Percentiles rank a stretch among this genome's conserved stretches.
Conservation (phyloP, 257 asterid genomes). For the Petunia secreta region DNA sequence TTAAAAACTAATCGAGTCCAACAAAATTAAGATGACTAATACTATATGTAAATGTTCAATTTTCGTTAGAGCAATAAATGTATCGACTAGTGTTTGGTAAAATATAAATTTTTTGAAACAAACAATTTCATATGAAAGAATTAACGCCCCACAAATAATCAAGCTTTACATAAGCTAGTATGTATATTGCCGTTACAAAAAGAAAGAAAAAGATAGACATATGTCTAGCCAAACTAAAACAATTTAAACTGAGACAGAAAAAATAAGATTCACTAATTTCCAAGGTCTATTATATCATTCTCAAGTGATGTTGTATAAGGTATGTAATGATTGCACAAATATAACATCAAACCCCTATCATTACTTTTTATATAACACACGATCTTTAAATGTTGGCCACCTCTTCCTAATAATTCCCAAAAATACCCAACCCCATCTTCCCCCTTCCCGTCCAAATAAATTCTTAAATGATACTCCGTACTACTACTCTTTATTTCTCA, state of each 20-base stretch:
- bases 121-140: too few relatives aligned
- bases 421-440: not conserved
- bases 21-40: too few relatives aligned
- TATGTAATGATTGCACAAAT: slow-evolving; percentile 47
- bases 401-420: slow-evolving; percentile 35
- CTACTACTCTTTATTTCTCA: too few relatives aligned
- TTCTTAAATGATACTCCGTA: not conserved
- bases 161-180: too few relatives aligned
- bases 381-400: slow-evolving; percentile 42
- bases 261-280: not conserved
- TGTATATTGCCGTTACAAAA: too few relatives aligned
- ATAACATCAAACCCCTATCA: slow-evolving; percentile 49
- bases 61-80: too few relatives aligned
- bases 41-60: too few relatives aligned
- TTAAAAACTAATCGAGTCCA: too few relatives aligned
- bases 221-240: not conserved
- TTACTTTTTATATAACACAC: slow-evolving; percentile 44
- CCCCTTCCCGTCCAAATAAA: slow-evolving; percentile 20
- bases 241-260: not conserved
- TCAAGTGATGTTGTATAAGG: slow-evolving; percentile 13
- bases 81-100: too few relatives aligned
- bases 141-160: too few relatives aligned
- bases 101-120: too few relatives aligned
- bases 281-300: slow-evolving; percentile 8
- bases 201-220: too few relatives aligned